phyloP scores from a whole-genome alignment of 805 yeast genomes.

The Ogataea pilisensis region DNA sequence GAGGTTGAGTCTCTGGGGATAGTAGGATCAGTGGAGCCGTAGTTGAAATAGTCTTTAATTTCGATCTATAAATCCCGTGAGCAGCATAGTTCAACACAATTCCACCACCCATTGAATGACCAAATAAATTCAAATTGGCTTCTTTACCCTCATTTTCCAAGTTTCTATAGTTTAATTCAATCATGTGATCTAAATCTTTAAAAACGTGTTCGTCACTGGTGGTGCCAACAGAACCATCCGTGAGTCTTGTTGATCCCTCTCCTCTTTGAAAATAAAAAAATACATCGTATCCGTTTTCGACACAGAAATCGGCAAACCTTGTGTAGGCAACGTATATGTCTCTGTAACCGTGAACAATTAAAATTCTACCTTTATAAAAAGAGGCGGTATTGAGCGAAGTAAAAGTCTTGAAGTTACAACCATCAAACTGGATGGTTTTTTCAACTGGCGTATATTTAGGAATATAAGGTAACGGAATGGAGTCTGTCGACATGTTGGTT shows the following conservation, averaged over 20 bases:
- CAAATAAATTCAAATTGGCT: constrained; percentile 49
- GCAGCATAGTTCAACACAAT: constrained; percentile 59
- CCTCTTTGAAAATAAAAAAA: constrained; percentile 76
- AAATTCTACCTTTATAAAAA: constrained; percentile 45
- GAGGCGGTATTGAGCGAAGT: constrained; percentile 11
- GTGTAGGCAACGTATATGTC: constrained; percentile 51
- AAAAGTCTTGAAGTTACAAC: constrained; percentile 22
- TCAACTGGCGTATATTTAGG: neutral
- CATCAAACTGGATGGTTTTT: constrained; percentile 13
- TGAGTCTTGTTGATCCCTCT: constrained; percentile 58
- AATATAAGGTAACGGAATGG: neutral
- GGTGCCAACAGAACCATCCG: constrained; percentile 46
- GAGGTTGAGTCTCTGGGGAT: constrained; percentile 59
- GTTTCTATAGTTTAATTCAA: constrained; percentile 40
- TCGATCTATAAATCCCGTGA: constrained; percentile 45
- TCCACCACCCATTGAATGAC: constrained; percentile 85
- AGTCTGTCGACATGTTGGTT: too few relatives aligned
- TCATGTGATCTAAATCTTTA: constrained; percentile 56
- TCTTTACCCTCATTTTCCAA: constrained; percentile 17
- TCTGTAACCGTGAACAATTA: constrained; percentile 70
- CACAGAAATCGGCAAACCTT: constrained; percentile 50
- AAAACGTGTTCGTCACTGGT: constrained; percentile 55
- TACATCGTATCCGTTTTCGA: constrained; percentile 53
- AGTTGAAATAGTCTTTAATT: constrained; percentile 43
- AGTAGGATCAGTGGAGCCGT: constrained; percentile 59